Evolutionary conservation across 2,329 filamentous ascomycete genomes (phyloP).

Genomic region (Trichoderma polysporum): DNA sequence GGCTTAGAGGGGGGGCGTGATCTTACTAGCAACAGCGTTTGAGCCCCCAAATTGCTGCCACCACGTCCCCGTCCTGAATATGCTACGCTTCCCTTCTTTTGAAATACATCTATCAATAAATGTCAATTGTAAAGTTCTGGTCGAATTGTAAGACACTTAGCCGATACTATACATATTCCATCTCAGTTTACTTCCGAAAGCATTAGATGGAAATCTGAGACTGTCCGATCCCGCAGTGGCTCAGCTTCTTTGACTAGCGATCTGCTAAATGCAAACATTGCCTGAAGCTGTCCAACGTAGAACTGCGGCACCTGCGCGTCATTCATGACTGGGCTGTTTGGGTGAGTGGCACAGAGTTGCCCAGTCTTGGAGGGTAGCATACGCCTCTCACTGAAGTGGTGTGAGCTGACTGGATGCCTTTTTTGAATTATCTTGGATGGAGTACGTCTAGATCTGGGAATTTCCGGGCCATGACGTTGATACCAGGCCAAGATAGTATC

Average conservation of each 20-base stretch:
- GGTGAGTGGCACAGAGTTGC: slow-evolving; percentile 9
- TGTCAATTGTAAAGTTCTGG: background rate
- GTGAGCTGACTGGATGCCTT: background rate
- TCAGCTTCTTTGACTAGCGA: background rate
- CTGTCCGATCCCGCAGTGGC: background rate
- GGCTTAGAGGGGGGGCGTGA: background rate
- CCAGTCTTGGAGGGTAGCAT: background rate
- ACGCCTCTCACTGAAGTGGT: background rate
- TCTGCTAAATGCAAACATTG: background rate
- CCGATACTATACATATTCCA: background rate
- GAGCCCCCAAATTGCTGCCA: background rate
- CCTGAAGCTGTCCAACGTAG: slow-evolving; percentile 1
- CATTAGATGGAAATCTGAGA: background rate
- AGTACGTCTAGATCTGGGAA: background rate
- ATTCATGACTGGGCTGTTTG: background rate
- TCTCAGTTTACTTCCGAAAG: background rate
- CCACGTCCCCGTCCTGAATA: background rate
- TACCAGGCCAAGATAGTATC: background rate
- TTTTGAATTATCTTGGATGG: background rate
- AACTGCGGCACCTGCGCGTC: slow-evolving; percentile 13
- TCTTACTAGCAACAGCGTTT: background rate
- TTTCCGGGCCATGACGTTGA: background rate
- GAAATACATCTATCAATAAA: background rate
- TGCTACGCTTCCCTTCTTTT: background rate
- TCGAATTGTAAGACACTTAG: too few relatives aligned